These are phyloP conservation scores for Globisporangium paddicum DNA, from an alignment of 352 stramenopile species.

Conservation along the genomic window DNA sequence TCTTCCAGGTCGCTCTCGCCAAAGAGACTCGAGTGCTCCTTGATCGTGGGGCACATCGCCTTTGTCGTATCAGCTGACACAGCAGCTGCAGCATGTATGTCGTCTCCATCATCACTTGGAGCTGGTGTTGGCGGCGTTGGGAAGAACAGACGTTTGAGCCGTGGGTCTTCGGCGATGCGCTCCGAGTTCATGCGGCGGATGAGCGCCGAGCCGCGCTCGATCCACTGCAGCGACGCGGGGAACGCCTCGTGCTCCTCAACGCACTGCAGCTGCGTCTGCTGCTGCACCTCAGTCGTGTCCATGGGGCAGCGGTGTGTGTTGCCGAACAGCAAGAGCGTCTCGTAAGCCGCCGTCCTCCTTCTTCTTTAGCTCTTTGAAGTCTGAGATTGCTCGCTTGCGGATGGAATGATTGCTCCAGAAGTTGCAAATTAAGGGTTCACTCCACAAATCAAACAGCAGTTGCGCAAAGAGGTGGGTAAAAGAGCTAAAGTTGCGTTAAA, in stretches of 20 bases:
- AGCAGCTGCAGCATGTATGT: neutral
- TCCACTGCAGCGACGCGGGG: constrained; percentile 53
- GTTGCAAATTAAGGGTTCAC: neutral
- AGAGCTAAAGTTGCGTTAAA: no score
- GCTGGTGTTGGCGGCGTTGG: constrained; percentile 21
- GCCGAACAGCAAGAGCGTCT: neutral
- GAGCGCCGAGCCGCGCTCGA: constrained; percentile 77
- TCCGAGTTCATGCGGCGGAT: constrained; percentile 89
- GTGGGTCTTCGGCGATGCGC: constrained; percentile 78
- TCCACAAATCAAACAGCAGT: no score
- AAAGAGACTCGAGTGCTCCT: constrained; percentile 15
- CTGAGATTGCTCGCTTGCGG: neutral
- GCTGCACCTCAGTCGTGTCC: neutral
- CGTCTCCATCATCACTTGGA: no score
- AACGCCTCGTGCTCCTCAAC: constrained; percentile 20
- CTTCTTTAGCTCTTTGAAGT: constrained; percentile 8
- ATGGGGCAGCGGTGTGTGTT: neutral
- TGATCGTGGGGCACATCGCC: neutral
- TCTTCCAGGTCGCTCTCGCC: constrained; percentile 25
- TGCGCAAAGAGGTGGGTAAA: constrained; percentile 11
- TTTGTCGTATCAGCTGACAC: neutral
- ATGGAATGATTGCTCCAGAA: neutral
- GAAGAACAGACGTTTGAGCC: constrained; percentile 60
- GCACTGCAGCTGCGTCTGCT: neutral
- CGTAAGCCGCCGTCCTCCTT: neutral